A percentile compares a stretch with the other conserved stretches of the same genome.
These are phyloP conservation scores for Gleditsia sinensis DNA, from an alignment of 306 rosid genomes.

Conservation along the genomic window DNA sequence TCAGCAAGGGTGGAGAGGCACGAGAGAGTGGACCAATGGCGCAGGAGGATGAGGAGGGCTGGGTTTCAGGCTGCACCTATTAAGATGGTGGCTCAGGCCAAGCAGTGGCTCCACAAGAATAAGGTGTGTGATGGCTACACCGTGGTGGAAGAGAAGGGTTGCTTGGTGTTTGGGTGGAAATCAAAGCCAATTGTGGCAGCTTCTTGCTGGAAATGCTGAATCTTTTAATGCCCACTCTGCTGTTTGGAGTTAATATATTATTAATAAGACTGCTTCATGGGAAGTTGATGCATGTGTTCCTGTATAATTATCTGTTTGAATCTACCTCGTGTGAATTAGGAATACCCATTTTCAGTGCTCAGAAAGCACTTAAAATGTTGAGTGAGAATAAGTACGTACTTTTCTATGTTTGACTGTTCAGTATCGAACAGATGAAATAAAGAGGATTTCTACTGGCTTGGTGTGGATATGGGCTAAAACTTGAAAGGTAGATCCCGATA, in stretches of 20 bases:
- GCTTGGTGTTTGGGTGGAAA: constrained; percentile 89
- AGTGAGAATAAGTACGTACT: constrained; percentile 25
- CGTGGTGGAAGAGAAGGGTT: constrained; percentile 83
- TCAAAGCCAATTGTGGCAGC: constrained; percentile 88
- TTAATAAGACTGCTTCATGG: constrained; percentile 37
- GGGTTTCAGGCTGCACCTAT: constrained; percentile 78
- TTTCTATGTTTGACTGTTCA: constrained; percentile 34
- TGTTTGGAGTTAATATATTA: not conserved
- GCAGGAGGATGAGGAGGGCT: constrained; percentile 89
- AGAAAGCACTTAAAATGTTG: not conserved
- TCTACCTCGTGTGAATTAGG: not conserved
- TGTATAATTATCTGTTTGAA: constrained; percentile 12
- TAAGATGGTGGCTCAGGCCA: constrained; percentile 68
- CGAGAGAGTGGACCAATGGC: constrained; percentile 88
- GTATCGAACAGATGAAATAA: constrained; percentile 49
- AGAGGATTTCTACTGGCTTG: constrained; percentile 38
- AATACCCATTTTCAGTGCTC: constrained; percentile 31
- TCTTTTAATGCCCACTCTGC: not conserved
- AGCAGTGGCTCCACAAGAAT: constrained; percentile 72
- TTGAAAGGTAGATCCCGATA: constrained; percentile 32
- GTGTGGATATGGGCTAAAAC: constrained; percentile 34
- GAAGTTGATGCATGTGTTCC: constrained; percentile 20
- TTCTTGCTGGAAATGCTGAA: constrained; percentile 91
- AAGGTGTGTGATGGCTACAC: constrained; percentile 72
- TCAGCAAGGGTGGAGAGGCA: constrained; percentile 86